Evolutionary conservation across 2,329 filamentous ascomycete species (phyloP), one percentile per base, ranked within the genome.

Genomic region (Phialocephala sp.): DNA sequence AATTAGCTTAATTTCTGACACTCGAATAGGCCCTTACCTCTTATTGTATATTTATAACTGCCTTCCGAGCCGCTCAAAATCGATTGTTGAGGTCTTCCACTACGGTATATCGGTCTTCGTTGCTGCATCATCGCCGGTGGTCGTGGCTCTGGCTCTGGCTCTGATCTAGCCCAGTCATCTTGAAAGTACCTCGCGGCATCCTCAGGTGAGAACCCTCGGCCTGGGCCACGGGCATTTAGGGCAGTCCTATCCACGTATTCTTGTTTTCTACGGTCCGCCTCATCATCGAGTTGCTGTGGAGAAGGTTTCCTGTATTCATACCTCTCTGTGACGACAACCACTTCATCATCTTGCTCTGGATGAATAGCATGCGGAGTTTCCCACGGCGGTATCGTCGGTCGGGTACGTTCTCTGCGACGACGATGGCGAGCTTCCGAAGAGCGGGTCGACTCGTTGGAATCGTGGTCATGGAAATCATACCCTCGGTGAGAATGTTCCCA

Each of bases 111-210:
- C 14, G 18, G 35, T 39, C 55, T 36, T 14, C 11, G 55, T 5
- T 36, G 55, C 18, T 39, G 11, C 35, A 39, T 14, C 35, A 15
- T 57, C 12, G 15, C 18, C 37, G n/a, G 37, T 36, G 22, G 24
- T 60, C n/a, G 32, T n/a, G 24, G 39, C 20, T 24, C 57, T 50
- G 24, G 39, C 20, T 24, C 57, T 50, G 37, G 22, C 8, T 18
- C 41, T 14, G 41, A 27, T 24, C 41, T 36, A 12, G 18, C 39
- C 69, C 71, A 72, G 61, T 72, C 68, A 11, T 72, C 63, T 20
- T 62, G 50, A 56, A 71, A 73, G 52, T 72, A 69, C 35, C 36
- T 64, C 12, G 62, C 64, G 2, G 67, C 69, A 5, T 72, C 66
- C 35, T 66, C 67, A 27, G 18, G 15, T 12, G 62, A 62, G 39